Evolutionary conservation across 1,284 basidiomycete species (phyloP), one percentile per base, ranked within the genome.

Genomic region (Ustilago sp.): DNA sequence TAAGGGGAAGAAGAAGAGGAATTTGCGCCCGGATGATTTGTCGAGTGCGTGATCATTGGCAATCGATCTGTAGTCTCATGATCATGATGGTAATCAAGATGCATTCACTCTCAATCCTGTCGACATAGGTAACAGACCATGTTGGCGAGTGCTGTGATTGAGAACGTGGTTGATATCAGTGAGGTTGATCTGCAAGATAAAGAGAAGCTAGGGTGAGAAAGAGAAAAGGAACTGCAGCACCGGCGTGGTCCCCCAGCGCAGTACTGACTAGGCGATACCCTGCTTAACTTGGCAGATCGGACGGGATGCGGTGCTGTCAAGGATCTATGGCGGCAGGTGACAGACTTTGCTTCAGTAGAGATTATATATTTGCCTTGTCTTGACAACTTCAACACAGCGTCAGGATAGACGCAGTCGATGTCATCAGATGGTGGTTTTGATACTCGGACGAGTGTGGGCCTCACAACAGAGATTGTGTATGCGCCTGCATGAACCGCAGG

Each of bases 231-330:
- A 91, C 90, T 90, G 91, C 90, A 90, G 90, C 91, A 91, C 90
- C 90, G 90, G 88, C 89, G 90, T 91, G 91, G 91, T 91, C 91
- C 91, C 91, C 91, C 90, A 91, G 91, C 90, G 88, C 91, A 91
- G 91, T 92, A 92, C 91, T 91, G 90, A 91, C 91, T 91, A 87
- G 89, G 90, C 90, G 89, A 90, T 90, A 91, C 90, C 89, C 89
- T 88, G 90, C 89, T 92, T 92, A 90, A 91, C 90, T 91, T 89
- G 89, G 89, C 90, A 91, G 90, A 91, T 91, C 90, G 86, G 91
- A 91, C 90, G 89, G 91, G 91, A 91, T 91, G 90, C 89, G 89
- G 90, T 91, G 90, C 89, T 91, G 91, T 91, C 90, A 89, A 88
- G 89, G 90, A 90, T 90, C 90, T 91, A 90, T 91, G 90, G 90